Evolutionary conservation across 257 asterid genomes (phyloP), one percentile per base, ranked within the genome.

Genomic region (Verbena officinalis): DNA sequence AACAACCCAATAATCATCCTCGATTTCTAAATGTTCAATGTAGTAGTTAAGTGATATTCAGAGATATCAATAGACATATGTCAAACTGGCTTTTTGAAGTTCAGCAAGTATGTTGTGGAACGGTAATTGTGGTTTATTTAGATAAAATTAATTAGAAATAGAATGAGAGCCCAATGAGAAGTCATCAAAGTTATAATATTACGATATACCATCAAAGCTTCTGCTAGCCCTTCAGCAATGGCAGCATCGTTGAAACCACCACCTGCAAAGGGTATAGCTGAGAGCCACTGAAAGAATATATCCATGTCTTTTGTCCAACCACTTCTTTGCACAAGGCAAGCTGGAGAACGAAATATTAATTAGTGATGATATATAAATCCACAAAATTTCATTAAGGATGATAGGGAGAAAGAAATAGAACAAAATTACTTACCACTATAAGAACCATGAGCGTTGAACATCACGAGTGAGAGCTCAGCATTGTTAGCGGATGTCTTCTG

Each of bases 171-270:
- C 84, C 22, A 46, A 6, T 46, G 17, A 46, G 24, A 20, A 10
- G 4, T 9, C 30, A 20, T 21, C 33, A 11, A 17, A 21, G 19
- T 21, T 52, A 4, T 52, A 42, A 45, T 39, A 70, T 65, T 39
- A 71, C 31, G 62, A 67, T 80, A 38, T 52, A 90, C 97, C 95
- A 79, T 84, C 77, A 90, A 74, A 75, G 96, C 95, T 75, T 86
- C 97, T 51, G 92, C 82, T 67, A 94, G 97, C 72, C 97, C 97
- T 86, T 94, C 97, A 62, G 99, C 90, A 66, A 88, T 80, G 24
- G 95, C 95, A 79, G 85, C 99, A 72, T 88, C 96, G 75, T 64
- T 75, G 58, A 90, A 94, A 75, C 99, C 97, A 60, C 99, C 99
- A 63, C 99, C 99, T 22, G 76, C 70, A 73, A 94, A 86, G 5